A percentile compares a stretch with the other conserved stretches of the same genome.
Conservation (phyloP, 768 basidiomycete species). For the Suillus plorans region DNA sequence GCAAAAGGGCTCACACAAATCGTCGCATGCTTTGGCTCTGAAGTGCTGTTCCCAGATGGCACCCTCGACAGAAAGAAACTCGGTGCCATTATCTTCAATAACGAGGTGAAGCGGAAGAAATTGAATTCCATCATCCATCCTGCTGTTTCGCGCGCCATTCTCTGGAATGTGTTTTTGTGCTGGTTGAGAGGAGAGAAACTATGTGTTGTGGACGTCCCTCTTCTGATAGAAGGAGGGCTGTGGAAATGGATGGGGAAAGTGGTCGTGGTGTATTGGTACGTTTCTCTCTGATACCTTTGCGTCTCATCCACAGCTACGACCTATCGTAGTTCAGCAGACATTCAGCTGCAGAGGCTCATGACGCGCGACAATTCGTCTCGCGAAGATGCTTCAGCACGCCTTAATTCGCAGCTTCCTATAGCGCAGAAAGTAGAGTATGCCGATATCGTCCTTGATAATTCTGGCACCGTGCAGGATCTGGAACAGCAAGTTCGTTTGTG, state of each 20-base stretch:
- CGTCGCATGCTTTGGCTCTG: conserved; percentile 65
- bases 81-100: conserved; percentile 82
- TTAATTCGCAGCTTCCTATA: conserved; percentile 81
- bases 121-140: conserved; percentile 91
- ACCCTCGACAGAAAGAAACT: conserved; percentile 80
- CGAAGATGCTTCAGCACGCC: conserved; percentile 69
- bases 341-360: conserved; percentile 85
- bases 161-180: conserved; percentile 58
- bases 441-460: conserved; percentile 87
- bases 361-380: conserved; percentile 64
- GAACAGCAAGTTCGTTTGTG: conserved; percentile 44
- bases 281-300: conserved; percentile 9
- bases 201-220: conserved; percentile 86
- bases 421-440: conserved; percentile 80
- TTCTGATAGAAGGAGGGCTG: conserved; percentile 86
- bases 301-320: background rate
- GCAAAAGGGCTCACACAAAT: conserved; percentile 72
- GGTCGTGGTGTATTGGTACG: conserved; percentile 90
- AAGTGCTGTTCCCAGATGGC: conserved; percentile 66
- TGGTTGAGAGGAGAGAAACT: conserved; percentile 81
- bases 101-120: conserved; percentile 64
- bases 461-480: conserved; percentile 70
- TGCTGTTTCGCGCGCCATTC: conserved; percentile 78
- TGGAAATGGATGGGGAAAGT: conserved; percentile 83
- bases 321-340: conserved; percentile 63